A percentile compares a stretch with the other conserved stretches of the same genome.
These are phyloP conservation scores for Cladosporium sp. DNA, from an alignment of 2,329 filamentous ascomycete genomes.

Conservation along the genomic window DNA sequence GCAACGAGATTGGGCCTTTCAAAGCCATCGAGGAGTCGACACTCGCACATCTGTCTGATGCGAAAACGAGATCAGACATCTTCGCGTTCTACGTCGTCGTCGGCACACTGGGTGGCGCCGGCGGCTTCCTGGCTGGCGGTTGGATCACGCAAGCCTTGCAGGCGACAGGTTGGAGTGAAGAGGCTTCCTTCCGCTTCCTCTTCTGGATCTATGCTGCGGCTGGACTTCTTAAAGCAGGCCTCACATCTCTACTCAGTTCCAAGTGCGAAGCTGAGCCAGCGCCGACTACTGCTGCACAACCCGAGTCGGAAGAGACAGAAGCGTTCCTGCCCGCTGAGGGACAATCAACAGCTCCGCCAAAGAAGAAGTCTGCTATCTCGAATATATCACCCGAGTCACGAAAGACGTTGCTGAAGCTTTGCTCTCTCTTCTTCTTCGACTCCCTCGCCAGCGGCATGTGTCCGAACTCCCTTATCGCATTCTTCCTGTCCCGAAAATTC, in stretches of 20 bases:
- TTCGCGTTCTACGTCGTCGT: conserved; percentile 31
- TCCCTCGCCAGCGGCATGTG: conserved; percentile 49
- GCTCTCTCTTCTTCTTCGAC: conserved; percentile 64
- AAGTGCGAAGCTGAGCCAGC: conserved; percentile 32
- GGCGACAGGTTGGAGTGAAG: conserved; percentile 32
- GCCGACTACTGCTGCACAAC: not conserved
- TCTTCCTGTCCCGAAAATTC: conserved; percentile 54
- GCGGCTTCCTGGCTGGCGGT: conserved; percentile 32
- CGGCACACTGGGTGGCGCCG: conserved; percentile 27
- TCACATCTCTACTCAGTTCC: conserved; percentile 37
- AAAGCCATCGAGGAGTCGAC: conserved; percentile 32
- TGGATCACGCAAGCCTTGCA: conserved; percentile 34
- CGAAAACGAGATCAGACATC: conserved; percentile 23
- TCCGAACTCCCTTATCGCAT: conserved; percentile 40
- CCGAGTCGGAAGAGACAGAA: not conserved
- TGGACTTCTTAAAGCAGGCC: conserved; percentile 35
- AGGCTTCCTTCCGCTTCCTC: conserved; percentile 37
- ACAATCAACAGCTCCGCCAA: not conserved
- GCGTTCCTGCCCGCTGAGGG: not conserved
- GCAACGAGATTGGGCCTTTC: conserved; percentile 35
- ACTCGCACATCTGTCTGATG: conserved; percentile 28
- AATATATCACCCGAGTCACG: conserved; percentile 41
- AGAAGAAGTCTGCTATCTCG: conserved; percentile 33
- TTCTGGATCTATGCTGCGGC: conserved; percentile 43
- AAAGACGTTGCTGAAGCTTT: conserved; percentile 56